Evolutionary conservation across 2,329 filamentous ascomycete genomes (phyloP).

Genomic region (Aspergillus sp.): DNA sequence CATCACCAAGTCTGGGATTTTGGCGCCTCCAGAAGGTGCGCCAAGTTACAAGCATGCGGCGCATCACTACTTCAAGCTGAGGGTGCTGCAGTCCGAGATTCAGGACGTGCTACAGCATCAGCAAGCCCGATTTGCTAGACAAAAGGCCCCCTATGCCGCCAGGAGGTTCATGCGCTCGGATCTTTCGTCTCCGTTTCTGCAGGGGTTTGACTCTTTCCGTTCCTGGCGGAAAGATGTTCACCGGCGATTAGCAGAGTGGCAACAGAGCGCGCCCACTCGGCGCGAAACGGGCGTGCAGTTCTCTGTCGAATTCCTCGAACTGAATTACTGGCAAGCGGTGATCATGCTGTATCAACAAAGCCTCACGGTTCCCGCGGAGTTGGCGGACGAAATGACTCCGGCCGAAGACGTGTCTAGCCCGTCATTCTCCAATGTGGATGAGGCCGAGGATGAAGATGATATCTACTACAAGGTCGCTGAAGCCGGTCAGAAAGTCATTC

Average conservation of each 20-base stretch:
- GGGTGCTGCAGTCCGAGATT: conserved; percentile 90
- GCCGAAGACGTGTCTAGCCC: conserved; percentile 61
- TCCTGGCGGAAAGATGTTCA: conserved; percentile 90
- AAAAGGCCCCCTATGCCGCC: conserved; percentile 60
- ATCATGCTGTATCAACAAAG: conserved; percentile 95
- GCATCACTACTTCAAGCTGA: conserved; percentile 86
- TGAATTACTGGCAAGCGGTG: conserved; percentile 97
- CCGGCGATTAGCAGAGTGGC: conserved; percentile 79
- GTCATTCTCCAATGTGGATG: conserved; percentile 44
- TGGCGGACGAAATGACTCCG: conserved; percentile 72
- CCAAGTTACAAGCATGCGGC: conserved; percentile 89
- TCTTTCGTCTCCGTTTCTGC: conserved; percentile 80
- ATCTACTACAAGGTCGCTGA: conserved; percentile 95
- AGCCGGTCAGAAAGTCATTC: conserved; percentile 87
- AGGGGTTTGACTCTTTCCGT: conserved; percentile 79
- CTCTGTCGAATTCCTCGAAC: conserved; percentile 81
- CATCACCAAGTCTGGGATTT: conserved; percentile 77
- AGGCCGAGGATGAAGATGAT: conserved; percentile 73
- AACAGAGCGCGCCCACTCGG: conserved; percentile 73
- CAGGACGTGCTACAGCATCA: conserved; percentile 91
- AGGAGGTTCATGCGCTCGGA: conserved; percentile 76
- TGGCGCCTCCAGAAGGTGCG: conserved; percentile 58
- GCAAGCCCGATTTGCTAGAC: conserved; percentile 76
- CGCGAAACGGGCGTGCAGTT: conserved; percentile 84
- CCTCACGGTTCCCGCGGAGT: conserved; percentile 77